Evolutionary conservation across 257 asterid species (phyloP).

Genomic region (Nemophila menziesii): DNA sequence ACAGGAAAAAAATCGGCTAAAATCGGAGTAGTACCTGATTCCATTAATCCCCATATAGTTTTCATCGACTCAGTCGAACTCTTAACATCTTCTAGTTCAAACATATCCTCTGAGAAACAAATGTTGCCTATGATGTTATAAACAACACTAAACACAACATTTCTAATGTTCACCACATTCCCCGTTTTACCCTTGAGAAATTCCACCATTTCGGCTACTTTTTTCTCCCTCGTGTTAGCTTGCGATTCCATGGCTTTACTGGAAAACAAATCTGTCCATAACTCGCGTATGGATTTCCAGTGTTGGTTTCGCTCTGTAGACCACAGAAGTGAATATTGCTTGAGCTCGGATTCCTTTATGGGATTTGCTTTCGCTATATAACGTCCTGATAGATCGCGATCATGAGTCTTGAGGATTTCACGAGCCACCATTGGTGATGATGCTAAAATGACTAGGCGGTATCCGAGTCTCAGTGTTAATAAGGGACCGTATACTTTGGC

Average conservation of each 20-base stretch:
- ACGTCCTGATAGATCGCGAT: conserved; percentile 27
- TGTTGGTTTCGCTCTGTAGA: conserved; percentile 19
- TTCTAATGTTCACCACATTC: conserved; percentile 13
- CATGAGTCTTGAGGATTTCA: conserved; percentile 27
- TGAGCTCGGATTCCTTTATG: conserved; percentile 25
- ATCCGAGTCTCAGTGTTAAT: conserved; percentile 23
- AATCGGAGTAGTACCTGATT: conserved; percentile 27
- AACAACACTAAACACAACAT: conserved; percentile 2
- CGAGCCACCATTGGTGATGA: conserved; percentile 25
- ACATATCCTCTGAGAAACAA: conserved; percentile 27
- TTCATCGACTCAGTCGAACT: conserved; percentile 18
- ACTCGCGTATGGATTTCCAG: conserved; percentile 23
- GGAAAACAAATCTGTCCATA: conserved; percentile 29
- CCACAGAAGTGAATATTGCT: conserved; percentile 27
- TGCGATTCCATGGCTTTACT: conserved; percentile 17
- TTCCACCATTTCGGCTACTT: conserved; percentile 19
- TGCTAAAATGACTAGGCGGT: conserved; percentile 22
- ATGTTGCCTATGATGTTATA: conserved; percentile 8
- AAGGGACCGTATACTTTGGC: conserved; percentile 26
- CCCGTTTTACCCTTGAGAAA: conserved; percentile 21
- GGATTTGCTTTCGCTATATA: conserved; percentile 40
- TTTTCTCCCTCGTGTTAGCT: conserved; percentile 17
- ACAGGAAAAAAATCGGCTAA: conserved; percentile 27
- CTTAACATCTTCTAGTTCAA: conserved; percentile 18
- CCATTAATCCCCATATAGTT: conserved; percentile 34